Evolutionary conservation across 257 asterid species (phyloP), one percentile per base, ranked within the genome.

Genomic region (Petunia axillaris): DNA sequence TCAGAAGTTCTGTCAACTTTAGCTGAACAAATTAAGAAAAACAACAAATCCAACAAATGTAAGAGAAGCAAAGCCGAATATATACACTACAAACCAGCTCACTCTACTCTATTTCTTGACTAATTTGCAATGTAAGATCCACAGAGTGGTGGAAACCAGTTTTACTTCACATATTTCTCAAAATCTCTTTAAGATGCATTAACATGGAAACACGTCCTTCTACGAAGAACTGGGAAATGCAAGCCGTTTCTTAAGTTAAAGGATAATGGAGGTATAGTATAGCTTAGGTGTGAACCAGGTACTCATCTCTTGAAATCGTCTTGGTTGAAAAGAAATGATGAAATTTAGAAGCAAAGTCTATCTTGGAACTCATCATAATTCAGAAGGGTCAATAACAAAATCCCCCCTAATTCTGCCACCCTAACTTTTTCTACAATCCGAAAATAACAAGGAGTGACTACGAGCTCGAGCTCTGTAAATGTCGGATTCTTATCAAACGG

Each of bases 41-140:
- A 41, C 36, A 50, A 50, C 35, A 73, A 48, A 73, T 36, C 60
- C 63, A 73, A 73, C 46, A 50, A 11, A 54, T 13, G 78, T 73
- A 50, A 73, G 78, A 73, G 78, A 36, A 37, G 46, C 46, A 50
- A 73, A 50, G 14, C 62, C 78, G 14, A 73, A 50, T 73, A 16
- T 50, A 35, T 50, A 50, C 78, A 73, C 78, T 5, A 73, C 78
- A 48, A 13, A 71, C 77, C 77, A 50, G 78, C 46, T 73, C 62
- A 54, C 46, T 36, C 43, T 43, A 25, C 25, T 25, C 25, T 25
- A 25, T 25, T 25, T 25, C 25, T 25, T 25, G 25, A 25, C 25
- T 25, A 25, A 25, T 25, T 25, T 25, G 25, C 25, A 25, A 25
- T 25, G 25, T 25, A 25, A 25, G 25, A 25, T 25, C 25, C 0